Percentiles rank a stretch among this genome's conserved stretches.
These are phyloP conservation scores for Podospora comata DNA, from an alignment of 495 filamentous ascomycete genomes.

Conservation along the genomic window DNA sequence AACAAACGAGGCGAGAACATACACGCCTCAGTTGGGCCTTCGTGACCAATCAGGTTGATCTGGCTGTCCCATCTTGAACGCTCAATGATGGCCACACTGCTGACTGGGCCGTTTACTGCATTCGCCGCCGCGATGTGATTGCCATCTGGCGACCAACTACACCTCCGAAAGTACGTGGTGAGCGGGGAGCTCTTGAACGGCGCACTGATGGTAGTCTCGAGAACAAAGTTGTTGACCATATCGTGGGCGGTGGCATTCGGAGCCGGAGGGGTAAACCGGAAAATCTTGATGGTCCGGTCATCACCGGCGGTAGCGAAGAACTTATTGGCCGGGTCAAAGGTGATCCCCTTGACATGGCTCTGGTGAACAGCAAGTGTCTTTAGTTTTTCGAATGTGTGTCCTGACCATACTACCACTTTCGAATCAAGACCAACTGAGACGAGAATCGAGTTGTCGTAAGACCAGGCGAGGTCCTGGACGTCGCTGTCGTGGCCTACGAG, in stretches of 20 bases:
- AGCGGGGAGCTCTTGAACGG: conserved; percentile 87
- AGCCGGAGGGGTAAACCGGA: conserved; percentile 84
- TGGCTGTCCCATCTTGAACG: conserved; percentile 91
- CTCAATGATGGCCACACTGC: conserved; percentile 93
- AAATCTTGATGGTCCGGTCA: conserved; percentile 94
- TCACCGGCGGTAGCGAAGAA: conserved; percentile 98
- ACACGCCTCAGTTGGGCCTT: conserved; percentile 95
- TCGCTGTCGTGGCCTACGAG: conserved; percentile 98
- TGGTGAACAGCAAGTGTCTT: conserved; percentile 88
- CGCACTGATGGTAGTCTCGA: conserved; percentile 78
- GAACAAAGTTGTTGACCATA: conserved; percentile 88
- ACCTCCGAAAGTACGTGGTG: conserved; percentile 94
- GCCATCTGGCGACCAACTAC: conserved; percentile 96
- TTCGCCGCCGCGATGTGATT: conserved; percentile 97
- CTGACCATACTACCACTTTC: conserved; percentile 97
- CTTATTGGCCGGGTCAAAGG: conserved; percentile 97
- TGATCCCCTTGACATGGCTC: conserved; percentile 97
- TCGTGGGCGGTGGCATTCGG: conserved; percentile 94
- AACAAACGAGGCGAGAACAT: conserved; percentile 93
- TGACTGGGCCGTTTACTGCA: conserved; percentile 93
- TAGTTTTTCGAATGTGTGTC: conserved; percentile 94
- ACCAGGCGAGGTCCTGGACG: conserved; percentile 97
- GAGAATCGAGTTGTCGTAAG: conserved; percentile 89
- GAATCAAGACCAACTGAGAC: conserved; percentile 97
- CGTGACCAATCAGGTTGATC: conserved; percentile 95